These are phyloP conservation scores for Trichophyton benhamiae DNA, from an alignment of 2,329 filamentous ascomycete genomes.

Conservation along the genomic window DNA sequence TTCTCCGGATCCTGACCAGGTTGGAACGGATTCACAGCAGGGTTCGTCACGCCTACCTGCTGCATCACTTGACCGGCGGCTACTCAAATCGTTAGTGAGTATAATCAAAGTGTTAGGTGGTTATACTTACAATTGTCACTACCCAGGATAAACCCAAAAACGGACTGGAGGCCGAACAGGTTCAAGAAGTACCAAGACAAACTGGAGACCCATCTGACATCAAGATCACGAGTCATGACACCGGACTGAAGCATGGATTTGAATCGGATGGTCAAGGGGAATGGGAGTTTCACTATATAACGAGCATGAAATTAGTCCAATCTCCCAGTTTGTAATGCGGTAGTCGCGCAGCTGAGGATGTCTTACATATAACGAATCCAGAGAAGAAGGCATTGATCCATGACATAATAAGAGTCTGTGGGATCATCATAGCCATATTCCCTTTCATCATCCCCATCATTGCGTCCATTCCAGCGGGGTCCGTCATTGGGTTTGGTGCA, in stretches of 20 bases:
- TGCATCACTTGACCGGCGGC: conserved; percentile 87
- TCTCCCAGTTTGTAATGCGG: not conserved
- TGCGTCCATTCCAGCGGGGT: conserved; percentile 93
- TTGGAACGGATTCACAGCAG: conserved; percentile 64
- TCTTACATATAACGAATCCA: conserved; percentile 88
- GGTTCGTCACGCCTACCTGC: conserved; percentile 66
- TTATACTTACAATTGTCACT: conserved; percentile 73
- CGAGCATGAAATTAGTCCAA: conserved; percentile 7
- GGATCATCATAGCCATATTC: conserved; percentile 99
- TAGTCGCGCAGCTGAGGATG: not conserved
- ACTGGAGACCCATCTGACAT: conserved; percentile 96
- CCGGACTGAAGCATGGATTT: conserved; percentile 98
- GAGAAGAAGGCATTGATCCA: conserved; percentile 99
- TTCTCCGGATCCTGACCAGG: conserved; percentile 93
- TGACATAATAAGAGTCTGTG: conserved; percentile 97
- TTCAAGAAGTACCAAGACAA: conserved; percentile 99
- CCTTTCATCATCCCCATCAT: conserved; percentile 99
- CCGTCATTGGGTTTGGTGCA: conserved; percentile 84
- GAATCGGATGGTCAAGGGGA: conserved; percentile 95
- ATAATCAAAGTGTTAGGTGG: not conserved
- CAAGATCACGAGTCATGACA: conserved; percentile 88
- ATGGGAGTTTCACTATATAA: conserved; percentile 74
- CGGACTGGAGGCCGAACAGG: conserved; percentile 88
- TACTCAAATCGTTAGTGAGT: conserved; percentile 25
- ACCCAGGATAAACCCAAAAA: conserved; percentile 92